Evolutionary conservation across 257 asterid species (phyloP).

Genomic region (Prunella vulgaris): DNA sequence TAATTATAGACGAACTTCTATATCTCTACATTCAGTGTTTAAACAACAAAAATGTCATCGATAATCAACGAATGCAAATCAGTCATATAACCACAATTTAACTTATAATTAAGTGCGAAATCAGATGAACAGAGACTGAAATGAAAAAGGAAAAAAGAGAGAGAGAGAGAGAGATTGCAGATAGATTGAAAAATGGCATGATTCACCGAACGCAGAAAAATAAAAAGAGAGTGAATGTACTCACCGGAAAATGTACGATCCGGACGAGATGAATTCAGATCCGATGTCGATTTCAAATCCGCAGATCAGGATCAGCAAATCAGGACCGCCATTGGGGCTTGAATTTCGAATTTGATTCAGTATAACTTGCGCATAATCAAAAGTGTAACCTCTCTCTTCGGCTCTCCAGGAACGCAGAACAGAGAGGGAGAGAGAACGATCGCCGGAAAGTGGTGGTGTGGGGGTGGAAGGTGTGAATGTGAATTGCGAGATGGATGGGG

Average conservation of each 20-base stretch:
- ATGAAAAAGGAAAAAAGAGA: background rate
- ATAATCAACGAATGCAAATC: conserved; percentile 7
- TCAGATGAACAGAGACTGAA: background rate
- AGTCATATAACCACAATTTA: conserved; percentile 12
- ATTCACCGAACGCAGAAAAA: background rate
- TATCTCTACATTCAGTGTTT: background rate
- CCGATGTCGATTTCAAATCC: conserved; percentile 38
- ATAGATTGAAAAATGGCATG: background rate
- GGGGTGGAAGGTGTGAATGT: conserved; percentile 9
- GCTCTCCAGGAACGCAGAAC: conserved; percentile 7
- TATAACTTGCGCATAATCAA: background rate
- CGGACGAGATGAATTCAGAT: conserved; percentile 30
- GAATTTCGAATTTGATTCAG: conserved; percentile 7
- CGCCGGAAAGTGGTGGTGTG: background rate
- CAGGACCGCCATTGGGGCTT: conserved; percentile 25
- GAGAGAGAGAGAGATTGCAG: background rate
- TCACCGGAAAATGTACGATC: conserved; percentile 35
- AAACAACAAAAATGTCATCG: conserved; percentile 4
- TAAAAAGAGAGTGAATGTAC: conserved; percentile 9
- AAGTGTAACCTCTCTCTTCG: background rate
- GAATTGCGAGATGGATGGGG: conserved; percentile 8
- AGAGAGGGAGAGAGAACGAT: background rate
- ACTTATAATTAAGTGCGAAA: conserved; percentile 8
- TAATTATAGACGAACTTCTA: no score
- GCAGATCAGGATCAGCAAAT: conserved; percentile 39